phyloP scores from a whole-genome alignment of 1,284 basidiomycete genomes.

The Clitocybe nebularis region DNA sequence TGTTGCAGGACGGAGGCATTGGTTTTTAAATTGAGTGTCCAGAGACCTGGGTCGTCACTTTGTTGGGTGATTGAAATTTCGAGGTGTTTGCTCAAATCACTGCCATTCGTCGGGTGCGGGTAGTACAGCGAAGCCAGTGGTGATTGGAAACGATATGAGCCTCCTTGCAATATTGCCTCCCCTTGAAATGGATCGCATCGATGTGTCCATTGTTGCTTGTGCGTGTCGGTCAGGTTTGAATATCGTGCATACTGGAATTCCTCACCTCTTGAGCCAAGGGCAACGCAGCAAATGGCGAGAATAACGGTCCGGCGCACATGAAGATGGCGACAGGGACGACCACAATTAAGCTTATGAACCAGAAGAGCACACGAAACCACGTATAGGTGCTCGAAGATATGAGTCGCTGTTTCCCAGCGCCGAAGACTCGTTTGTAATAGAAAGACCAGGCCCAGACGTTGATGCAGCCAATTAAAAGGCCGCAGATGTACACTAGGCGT shows the following conservation, averaged over 20 bases:
- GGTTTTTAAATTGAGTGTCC: neutral
- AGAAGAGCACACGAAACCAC: neutral
- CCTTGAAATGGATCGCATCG: conserved; percentile 10
- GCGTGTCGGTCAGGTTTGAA: neutral
- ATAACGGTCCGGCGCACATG: conserved; percentile 5
- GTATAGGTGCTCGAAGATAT: too few species aligned
- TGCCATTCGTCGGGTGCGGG: neutral
- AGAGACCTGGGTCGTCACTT: neutral
- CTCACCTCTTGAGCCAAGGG: conserved; percentile 13
- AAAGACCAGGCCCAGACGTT: neutral
- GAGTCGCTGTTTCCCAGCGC: too few species aligned
- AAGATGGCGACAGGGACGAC: conserved; percentile 5
- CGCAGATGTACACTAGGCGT: neutral
- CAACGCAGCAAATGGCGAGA: conserved; percentile 6
- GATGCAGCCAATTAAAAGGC: neutral
- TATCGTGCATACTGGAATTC: neutral
- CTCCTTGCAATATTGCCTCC: conserved; percentile 12
- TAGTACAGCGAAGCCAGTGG: conserved; percentile 1
- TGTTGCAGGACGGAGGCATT: neutral
- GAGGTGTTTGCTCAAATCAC: neutral
- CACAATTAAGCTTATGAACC: neutral
- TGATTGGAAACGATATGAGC: neutral
- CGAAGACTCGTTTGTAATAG: neutral
- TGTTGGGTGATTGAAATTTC: neutral
- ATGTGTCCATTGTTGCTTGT: conserved; percentile 13